Percentiles rank a stretch among this genome's conserved stretches.
Evolutionary conservation across 192 early-diverging fungal species (phyloP).

Genomic region (Anaeromyces robustus): DNA sequence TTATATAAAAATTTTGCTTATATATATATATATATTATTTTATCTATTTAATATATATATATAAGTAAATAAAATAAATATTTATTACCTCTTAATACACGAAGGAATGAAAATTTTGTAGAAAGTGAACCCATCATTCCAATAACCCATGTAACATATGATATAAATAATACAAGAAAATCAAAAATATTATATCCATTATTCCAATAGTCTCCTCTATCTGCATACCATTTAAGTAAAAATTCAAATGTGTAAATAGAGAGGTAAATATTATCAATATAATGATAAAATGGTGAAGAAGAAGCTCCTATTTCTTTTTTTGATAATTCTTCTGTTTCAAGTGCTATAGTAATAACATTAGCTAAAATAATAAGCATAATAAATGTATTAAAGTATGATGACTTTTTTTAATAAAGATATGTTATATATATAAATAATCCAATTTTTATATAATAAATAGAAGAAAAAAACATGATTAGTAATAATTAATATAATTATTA

Average conservation of each 20-base stretch:
- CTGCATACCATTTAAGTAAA: conserved; percentile 1
- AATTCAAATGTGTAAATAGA: conserved; percentile 6
- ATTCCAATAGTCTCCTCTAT: conserved; percentile 1
- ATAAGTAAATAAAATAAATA: no score
- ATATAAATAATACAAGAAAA: conserved; percentile 1
- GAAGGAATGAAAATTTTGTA: conserved; percentile 6
- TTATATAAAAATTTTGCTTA: no score
- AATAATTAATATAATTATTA: no score
- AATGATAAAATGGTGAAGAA: not conserved
- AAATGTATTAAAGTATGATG: not conserved
- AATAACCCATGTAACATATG: not conserved
- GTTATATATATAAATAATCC: no score
- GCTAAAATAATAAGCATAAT: conserved; percentile 5
- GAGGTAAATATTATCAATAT: conserved; percentile 2
- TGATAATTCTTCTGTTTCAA: not conserved
- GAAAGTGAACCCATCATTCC: not conserved
- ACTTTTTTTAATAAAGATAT: not conserved
- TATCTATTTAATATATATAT: no score
- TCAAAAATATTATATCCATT: conserved; percentile 7
- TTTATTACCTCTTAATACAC: conserved; percentile 7
- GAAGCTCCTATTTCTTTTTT: not conserved
- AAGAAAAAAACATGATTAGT: no score
- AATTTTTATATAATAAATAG: no score
- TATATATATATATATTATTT: no score
- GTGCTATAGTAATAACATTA: conserved; percentile 5